These are phyloP conservation scores for Megacollybia platyphylla DNA, from an alignment of 1,284 basidiomycete species.

Conservation along the genomic window DNA sequence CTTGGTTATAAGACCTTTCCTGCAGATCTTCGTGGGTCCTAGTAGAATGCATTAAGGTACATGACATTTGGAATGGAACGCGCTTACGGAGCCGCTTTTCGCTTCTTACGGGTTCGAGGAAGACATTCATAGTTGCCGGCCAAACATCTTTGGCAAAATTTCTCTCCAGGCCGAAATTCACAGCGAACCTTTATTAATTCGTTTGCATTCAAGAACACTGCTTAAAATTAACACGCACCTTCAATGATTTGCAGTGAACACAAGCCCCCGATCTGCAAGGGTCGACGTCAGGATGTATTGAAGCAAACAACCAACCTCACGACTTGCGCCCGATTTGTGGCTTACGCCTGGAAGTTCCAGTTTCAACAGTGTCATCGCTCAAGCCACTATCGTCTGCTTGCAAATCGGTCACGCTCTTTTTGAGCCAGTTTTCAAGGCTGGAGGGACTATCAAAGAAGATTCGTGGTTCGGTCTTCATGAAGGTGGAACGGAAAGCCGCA, in stretches of 20 bases:
- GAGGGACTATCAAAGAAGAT: background rate
- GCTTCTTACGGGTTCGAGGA: conserved; percentile 39
- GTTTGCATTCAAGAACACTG: background rate
- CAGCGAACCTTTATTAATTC: conserved; percentile 32
- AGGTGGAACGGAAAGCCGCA: too few species aligned
- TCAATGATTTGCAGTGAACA: conserved; percentile 46
- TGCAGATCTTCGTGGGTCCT: conserved; percentile 49
- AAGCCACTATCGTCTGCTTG: background rate
- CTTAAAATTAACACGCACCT: conserved; percentile 19
- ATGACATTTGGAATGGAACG: background rate
- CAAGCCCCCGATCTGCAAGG: conserved; percentile 30
- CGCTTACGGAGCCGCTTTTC: conserved; percentile 39
- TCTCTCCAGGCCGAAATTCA: conserved; percentile 29
- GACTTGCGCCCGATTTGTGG: background rate
- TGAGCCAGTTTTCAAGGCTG: background rate
- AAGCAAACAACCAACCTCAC: background rate
- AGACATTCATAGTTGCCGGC: conserved; percentile 32
- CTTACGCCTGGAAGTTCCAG: background rate
- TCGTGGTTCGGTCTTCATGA: background rate
- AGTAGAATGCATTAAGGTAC: background rate
- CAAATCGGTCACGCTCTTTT: background rate
- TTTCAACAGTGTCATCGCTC: background rate
- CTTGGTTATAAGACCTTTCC: conserved; percentile 31
- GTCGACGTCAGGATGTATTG: background rate
- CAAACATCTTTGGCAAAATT: conserved; percentile 32